Base-by-base conservation (phyloP, 2,329 filamentous ascomycete genomes). In the Claviceps sp. region DNA sequence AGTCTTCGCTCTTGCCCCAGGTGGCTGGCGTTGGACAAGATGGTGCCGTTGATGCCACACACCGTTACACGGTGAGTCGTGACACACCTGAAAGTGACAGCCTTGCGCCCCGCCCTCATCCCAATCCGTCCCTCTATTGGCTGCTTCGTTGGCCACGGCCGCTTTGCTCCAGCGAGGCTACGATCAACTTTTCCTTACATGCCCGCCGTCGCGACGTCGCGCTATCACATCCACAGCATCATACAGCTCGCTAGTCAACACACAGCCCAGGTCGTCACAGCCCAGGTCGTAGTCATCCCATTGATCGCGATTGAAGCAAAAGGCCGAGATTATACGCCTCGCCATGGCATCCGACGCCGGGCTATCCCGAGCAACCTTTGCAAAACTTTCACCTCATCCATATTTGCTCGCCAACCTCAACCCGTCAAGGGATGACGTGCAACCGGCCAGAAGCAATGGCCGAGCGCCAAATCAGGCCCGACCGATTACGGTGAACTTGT, bases 401-500 rank as follows among this genome's bases (percentile, higher is more conserved):
- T 96, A 88, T 71, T 83, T 97, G 56, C 85, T 94, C 64, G 87
- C 89, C 50, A 93, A 94, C 68, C 85, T 97, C 61, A 78, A 85
- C 56, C 78, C 84, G 38, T 71, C 72, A 57, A 69, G 73, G 52
- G 70, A 77, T 50, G 56, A 62, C 45, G 56, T 60, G 5, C 55
- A 64, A 43, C 76, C 85, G 2, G 73, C 80, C 45, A 86, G 93
- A 62, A 87, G 89, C 63, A 96, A 94, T 67, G 87, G 87, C 56
- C 87, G 93, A 58, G 68, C 75, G 2, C 80, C 87, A 6, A 72
- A 77, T 34, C 78, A 90, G 61, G 80, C 83, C 54, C 84, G 93
- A 45, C 67, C 75, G 22, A 82, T 86, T n/a, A 81, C 82, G 38
- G 75, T 93, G 60, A 93, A 96, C 68, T 81, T 82, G 0, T 86